Percentiles rank a stretch among this genome's conserved stretches.
phyloP scores from a whole-genome alignment of 768 basidiomycete species.

The Fistulinella prunicolor region DNA sequence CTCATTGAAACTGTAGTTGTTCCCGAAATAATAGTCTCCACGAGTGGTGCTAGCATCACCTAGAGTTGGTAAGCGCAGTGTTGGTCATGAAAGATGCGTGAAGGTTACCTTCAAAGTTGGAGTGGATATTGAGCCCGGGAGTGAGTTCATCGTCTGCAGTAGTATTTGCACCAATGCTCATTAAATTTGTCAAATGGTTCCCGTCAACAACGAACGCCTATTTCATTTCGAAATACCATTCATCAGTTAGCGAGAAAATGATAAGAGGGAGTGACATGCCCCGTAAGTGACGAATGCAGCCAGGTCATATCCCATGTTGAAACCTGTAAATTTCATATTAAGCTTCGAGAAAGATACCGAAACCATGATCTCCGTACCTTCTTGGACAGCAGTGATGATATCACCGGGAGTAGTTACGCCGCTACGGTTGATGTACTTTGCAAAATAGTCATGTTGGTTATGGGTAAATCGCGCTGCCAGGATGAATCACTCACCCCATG shows the following conservation, averaged over 20 bases:
- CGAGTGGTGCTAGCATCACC: slow-evolving; percentile 27
- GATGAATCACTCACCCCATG: slow-evolving; percentile 20
- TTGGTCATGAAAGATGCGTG: neutral
- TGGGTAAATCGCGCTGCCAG: neutral
- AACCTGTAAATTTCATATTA: slow-evolving; percentile 6
- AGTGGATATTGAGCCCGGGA: slow-evolving; percentile 22
- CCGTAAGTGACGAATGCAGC: slow-evolving; percentile 21
- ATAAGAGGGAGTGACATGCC: slow-evolving; percentile 2
- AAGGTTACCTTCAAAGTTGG: slow-evolving; percentile 23
- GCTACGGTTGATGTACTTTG: slow-evolving; percentile 17
- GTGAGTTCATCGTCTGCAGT: slow-evolving; percentile 10
- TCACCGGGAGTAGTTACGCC: slow-evolving; percentile 23
- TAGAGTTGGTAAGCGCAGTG: neutral
- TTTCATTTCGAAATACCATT: neutral
- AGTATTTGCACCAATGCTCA: slow-evolving; percentile 24
- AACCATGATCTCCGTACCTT: slow-evolving; percentile 7
- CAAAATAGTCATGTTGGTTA: neutral
- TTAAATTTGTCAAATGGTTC: slow-evolving; percentile 28
- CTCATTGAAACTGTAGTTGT: slow-evolving; percentile 27
- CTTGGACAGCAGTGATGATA: slow-evolving; percentile 24
- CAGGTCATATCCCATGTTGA: slow-evolving; percentile 25
- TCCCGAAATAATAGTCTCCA: slow-evolving; percentile 24
- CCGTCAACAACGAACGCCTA: slow-evolving; percentile 27
- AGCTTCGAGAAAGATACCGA: neutral
- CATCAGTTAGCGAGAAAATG: neutral